These are phyloP conservation scores for Chrysoporthe puriensis DNA, from an alignment of 2,329 filamentous ascomycete species.

Conservation along the genomic window DNA sequence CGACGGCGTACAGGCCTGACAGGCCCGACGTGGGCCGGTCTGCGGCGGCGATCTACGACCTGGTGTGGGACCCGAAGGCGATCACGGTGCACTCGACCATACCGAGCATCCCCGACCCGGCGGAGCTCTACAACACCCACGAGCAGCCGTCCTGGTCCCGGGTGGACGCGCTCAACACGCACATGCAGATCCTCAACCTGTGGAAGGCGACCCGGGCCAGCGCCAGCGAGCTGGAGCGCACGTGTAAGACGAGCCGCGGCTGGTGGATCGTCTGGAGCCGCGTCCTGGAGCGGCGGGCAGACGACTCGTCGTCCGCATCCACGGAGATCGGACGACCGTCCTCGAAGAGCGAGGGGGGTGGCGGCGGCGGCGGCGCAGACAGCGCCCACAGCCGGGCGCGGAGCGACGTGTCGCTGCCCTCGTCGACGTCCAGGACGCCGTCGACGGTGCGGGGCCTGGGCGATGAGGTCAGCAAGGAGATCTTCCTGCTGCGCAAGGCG, in stretches of 20 bases:
- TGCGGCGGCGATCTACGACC: slow-evolving; percentile 58
- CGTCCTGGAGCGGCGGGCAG: slow-evolving; percentile 46
- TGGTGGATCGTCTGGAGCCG: slow-evolving; percentile 74
- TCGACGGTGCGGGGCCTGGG: slow-evolving; percentile 12
- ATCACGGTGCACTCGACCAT: slow-evolving; percentile 66
- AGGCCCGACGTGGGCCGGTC: slow-evolving; percentile 45
- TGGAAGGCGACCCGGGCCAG: slow-evolving; percentile 51
- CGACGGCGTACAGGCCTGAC: slow-evolving; percentile 61
- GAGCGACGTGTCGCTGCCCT: slow-evolving; percentile 16
- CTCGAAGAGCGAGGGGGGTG: background rate
- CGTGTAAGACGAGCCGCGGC: slow-evolving; percentile 67
- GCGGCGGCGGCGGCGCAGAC: slow-evolving; percentile 12
- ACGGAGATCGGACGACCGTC: slow-evolving; percentile 8
- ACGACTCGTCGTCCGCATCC: slow-evolving; percentile 17
- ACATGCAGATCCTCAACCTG: slow-evolving; percentile 65
- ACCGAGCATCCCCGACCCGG: slow-evolving; percentile 64
- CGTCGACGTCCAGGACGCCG: slow-evolving; percentile 18
- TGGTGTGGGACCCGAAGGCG: slow-evolving; percentile 63
- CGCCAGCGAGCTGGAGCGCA: slow-evolving; percentile 58
- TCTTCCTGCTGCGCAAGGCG: slow-evolving; percentile 63
- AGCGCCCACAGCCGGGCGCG: slow-evolving; percentile 22
- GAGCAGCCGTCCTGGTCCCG: slow-evolving; percentile 55
- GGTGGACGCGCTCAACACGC: slow-evolving; percentile 66
- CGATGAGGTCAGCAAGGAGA: slow-evolving; percentile 54
- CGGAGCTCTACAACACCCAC: slow-evolving; percentile 29